These are phyloP conservation scores for Emericellopsis atlantica DNA, from an alignment of 2,329 filamentous ascomycete species.

Conservation along the genomic window DNA sequence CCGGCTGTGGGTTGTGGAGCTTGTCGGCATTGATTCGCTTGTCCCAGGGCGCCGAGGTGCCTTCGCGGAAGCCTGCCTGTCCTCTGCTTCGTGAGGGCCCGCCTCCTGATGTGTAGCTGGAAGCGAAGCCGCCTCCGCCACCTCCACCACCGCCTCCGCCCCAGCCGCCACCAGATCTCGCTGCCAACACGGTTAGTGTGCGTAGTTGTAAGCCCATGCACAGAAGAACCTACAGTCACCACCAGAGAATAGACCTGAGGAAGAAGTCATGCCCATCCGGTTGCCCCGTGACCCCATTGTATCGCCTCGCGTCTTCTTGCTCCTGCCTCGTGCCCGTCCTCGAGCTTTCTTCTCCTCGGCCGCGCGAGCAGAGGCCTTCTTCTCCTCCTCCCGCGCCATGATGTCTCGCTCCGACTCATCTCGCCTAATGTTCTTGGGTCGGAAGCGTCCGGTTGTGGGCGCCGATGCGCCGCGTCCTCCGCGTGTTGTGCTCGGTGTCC, in stretches of 20 bases:
- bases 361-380: constrained; percentile 26
- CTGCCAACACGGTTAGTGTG: constrained; percentile 6
- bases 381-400: constrained; percentile 29
- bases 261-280: background rate
- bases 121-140: constrained; percentile 12
- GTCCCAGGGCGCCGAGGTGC: constrained; percentile 20
- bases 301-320: constrained; percentile 29
- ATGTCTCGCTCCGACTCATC: constrained; percentile 35
- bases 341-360: constrained; percentile 24
- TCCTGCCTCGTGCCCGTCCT: constrained; percentile 24
- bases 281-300: constrained; percentile 26
- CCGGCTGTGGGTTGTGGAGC: constrained; percentile 29
- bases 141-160: constrained; percentile 9
- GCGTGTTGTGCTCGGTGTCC: constrained; percentile 2
- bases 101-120: constrained; percentile 1
- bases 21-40: constrained; percentile 43
- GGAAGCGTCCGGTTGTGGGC: constrained; percentile 26
- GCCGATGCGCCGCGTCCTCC: constrained; percentile 17
- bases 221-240: background rate
- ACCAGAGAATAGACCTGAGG: background rate
- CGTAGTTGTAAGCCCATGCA: background rate
- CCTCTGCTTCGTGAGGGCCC: constrained; percentile 14
- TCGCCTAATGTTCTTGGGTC: constrained; percentile 34
- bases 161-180: constrained; percentile 10
- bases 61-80: constrained; percentile 26